A percentile compares a stretch with the other conserved stretches of the same genome.
These are phyloP conservation scores for Pseudodiploospora longispora DNA, from an alignment of 2,329 filamentous ascomycete species.

Conservation along the genomic window DNA sequence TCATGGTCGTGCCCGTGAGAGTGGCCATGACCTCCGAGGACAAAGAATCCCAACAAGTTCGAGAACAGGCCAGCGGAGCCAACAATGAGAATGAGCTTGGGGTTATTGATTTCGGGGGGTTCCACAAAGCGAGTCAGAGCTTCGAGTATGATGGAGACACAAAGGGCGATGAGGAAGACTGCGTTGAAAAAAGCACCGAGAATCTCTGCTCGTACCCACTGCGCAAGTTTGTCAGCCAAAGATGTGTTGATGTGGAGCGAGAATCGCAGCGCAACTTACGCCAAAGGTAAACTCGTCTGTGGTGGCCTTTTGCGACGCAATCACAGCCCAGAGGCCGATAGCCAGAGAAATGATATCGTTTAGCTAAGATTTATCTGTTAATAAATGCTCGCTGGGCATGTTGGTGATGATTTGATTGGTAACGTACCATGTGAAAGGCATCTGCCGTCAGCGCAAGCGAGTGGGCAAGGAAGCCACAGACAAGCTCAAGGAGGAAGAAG, in stretches of 20 bases:
- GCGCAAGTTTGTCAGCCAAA: neutral
- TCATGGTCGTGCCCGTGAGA: slow-evolving; percentile 58
- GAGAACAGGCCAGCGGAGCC: slow-evolving; percentile 79
- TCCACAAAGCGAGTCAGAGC: slow-evolving; percentile 88
- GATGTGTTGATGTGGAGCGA: neutral
- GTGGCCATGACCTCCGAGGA: slow-evolving; percentile 92
- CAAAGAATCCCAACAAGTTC: slow-evolving; percentile 79
- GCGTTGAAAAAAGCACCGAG: slow-evolving; percentile 94
- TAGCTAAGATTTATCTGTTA: slow-evolving; percentile 44
- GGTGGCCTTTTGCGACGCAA: slow-evolving; percentile 72
- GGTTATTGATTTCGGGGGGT: slow-evolving; percentile 78
- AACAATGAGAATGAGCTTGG: slow-evolving; percentile 80
- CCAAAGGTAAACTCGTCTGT: slow-evolving; percentile 95
- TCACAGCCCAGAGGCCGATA: slow-evolving; percentile 93
- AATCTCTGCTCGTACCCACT: slow-evolving; percentile 97
- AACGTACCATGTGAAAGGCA: slow-evolving; percentile 89
- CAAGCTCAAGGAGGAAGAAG: slow-evolving; percentile 87
- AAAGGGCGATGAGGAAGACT: slow-evolving; percentile 93
- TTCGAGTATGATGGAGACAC: slow-evolving; percentile 92
- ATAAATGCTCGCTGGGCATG: neutral
- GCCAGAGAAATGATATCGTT: slow-evolving; percentile 95
- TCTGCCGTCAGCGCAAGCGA: slow-evolving; percentile 92
- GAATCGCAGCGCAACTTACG: slow-evolving; percentile 40
- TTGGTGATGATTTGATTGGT: neutral
- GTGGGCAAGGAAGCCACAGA: slow-evolving; percentile 76